Evolutionary conservation across 1,284 basidiomycete genomes (phyloP), one percentile per base, ranked within the genome.

Genomic region (Dichomitus squalens): DNA sequence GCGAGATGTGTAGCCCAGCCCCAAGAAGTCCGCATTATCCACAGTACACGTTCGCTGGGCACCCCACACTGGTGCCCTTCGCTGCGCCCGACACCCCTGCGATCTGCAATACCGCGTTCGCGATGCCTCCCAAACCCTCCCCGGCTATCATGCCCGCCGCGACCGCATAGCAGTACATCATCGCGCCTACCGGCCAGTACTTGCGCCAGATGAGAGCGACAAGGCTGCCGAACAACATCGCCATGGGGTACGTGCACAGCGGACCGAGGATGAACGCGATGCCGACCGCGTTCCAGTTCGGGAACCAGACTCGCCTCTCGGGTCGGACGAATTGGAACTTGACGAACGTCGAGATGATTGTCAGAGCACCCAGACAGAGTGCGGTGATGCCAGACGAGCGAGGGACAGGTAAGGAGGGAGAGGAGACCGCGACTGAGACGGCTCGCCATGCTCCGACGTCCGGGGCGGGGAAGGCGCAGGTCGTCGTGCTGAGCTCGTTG

Each of bases 401-500:
- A 7, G 84, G 81, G 57, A 85, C 78, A 21, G 84, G 81, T 29
- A 83, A 75, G 38, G 67, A 68, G 14, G 79, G 75, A 4, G 72
- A 66, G 36, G 78, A 82, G 67, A 80, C 81, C 20, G 85, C 86
- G 41, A 82, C 64, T 3, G 86, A 80, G 47, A 88, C 85, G 20
- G 85, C 84, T 41, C 76, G 77, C 86, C 86, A 88, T 0, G 85
- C 85, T 57, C 76, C 69, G n/a, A 86, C 84, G 21, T 83, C 80
- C 27, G 85, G 85, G 3, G 81, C 82, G 58, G 47, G 60, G 66
- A 71, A 57, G 58, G 66, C 25, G 71, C 73, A 61, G 63, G 66
- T 58, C 11, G 65, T 59, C 4, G 29, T 56, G 36, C 53, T 62
- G 29, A 66, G 65, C 29, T 62, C 56, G 27, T 75, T 66, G 70